Evolutionary conservation across 1,139 yeast species (phyloP), one percentile per base, ranked within the genome.

Genomic region (Pichia sp.): DNA sequence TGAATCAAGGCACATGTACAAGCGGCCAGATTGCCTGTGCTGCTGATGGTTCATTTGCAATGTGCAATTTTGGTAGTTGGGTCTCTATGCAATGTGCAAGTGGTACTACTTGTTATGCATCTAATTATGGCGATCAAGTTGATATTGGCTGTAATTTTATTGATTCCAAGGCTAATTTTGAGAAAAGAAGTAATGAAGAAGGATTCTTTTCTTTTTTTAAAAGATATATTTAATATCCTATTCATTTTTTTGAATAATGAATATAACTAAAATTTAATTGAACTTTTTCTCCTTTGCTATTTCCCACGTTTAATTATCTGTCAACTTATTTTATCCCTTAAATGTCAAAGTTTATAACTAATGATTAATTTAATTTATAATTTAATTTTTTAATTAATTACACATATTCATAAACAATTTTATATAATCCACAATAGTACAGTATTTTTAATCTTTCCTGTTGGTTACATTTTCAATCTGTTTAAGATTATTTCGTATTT

Each of bases 61-160:
- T 76, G 33, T 80, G 85, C 62, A 69, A 74, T 55, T 68, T 64
- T 55, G 78, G 78, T 36, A 49, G 61, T 24, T 80, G 86, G 85
- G 79, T 76, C 20, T 57, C 57, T 25, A 69, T 70, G 56, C 68
- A 62, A 35, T 80, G 87, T 62, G 74, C 82, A 9, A 63, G 72
- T 3, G 81, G 83, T 39, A 78, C 85, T 5, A 68, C 75, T 2
- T 80, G 86, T 62, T 70, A 66, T 50, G 81, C 83, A 23, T 67
- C 65, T 51, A 69, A 65, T 35, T 57, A 58, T 40, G 67, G 59
- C 47, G 64, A 61, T 40, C 50, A 55, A 7, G 74, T 72, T 30
- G 63, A 61, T 37, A 55, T 67, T 40, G 70, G 73, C 22, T 73
- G 78, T 56, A 66, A 68, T 52, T 62, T 58, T 42, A 37, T 37